Evolutionary conservation across 208 protist species (phyloP), one percentile per base, ranked within the genome.

Genomic region (Trypanosoma scelopori): DNA sequence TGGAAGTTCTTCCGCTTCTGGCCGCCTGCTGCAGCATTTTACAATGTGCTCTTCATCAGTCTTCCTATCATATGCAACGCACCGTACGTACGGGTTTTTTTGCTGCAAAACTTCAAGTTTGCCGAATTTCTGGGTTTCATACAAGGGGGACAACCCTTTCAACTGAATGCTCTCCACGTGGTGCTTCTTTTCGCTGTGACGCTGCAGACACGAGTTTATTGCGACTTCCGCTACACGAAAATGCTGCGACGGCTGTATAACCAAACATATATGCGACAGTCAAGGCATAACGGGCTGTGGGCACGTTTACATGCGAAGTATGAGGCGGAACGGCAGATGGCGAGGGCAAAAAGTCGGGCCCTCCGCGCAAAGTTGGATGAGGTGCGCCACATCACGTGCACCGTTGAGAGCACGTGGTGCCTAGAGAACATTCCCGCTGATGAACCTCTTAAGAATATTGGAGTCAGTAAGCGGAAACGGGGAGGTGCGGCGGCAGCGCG

Each of bases 151-250:
- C 3, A 39, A 3, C 1, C 32, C 13, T 55, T 61, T 45, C 35
- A 46, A 20, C 28, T 69, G 13, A 22, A 15, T 22, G 4, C 69
- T 5, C 32, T 48, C 16, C 65, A 74, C 28, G 46, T 77, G 7
- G 7, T 65, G 22, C 59, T 81, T 43, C 48, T 81, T 9, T 70
- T 78, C 52, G 43, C 50, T 30, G 65, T 81, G 13, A 35, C 55
- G 23, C n/a, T 78, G 39, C 76, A 81, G 49, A 74, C 76, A 12
- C 60, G 65, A 5, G 45, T 81, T 39, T 81, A 78, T 25, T 55
- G 57, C 41, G 71, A 76, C 25, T 81, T 78, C 41, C 47, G 65
- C 16, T 81, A 68, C 39, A 48, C 27, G 15, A 65, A 50, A 9
- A 9, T 81, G 4, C 23, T 81, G 16, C 61, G 63, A 23, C 57